Base-by-base conservation (phyloP, 1,139 yeast genomes). In the Yamadazyma buinensis region DNA sequence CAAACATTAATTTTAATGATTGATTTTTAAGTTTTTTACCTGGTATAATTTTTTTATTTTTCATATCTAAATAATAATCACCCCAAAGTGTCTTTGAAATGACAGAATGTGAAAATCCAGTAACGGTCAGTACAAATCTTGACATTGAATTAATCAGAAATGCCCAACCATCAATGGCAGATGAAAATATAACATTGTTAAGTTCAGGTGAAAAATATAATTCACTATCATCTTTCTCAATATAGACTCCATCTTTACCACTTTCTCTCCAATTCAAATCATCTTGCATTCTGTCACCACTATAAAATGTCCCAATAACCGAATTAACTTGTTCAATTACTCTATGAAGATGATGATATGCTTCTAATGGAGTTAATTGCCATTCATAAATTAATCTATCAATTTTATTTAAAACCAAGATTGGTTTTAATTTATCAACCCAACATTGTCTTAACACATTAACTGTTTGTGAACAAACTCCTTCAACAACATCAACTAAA, bases 151-250 rank as follows among this genome's bases (percentile, higher is more conserved):
- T 78, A 26, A 94, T 69, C 33, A 88, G 84, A 58, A 94, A 94
- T 1, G 97, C 98, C 98, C 98, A 94, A 4, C 97, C 97, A 59
- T 92, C 98, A 17, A 84, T 69, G 0, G 98, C 98, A 27, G 95
- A 83, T 1, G 96, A 90, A 64, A 94, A 92, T 1, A 94, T 80
- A 6, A 94, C 97, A 54, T 94, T 94, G 55, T 90, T 88, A 51
- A 77, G 75, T 35, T 84, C 88, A 0, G 99, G 98, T 9, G 87
- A 75, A 47, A 94, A 94, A 54, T 94, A 94, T 26, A 92, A 63
- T 47, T 84, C 94, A 30, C 83, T 78, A 55, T 92, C 97, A 46
- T 81, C 84, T 44, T 72, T 74, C 48, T 87, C 97, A 10, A 81
- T 72, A 51, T 71, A 85, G 37, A 80, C 84, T 11, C 76, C 78